These are phyloP conservation scores for Oryza meridionalis DNA, from an alignment of 176 grass and related monocot species.

Conservation along the genomic window DNA sequence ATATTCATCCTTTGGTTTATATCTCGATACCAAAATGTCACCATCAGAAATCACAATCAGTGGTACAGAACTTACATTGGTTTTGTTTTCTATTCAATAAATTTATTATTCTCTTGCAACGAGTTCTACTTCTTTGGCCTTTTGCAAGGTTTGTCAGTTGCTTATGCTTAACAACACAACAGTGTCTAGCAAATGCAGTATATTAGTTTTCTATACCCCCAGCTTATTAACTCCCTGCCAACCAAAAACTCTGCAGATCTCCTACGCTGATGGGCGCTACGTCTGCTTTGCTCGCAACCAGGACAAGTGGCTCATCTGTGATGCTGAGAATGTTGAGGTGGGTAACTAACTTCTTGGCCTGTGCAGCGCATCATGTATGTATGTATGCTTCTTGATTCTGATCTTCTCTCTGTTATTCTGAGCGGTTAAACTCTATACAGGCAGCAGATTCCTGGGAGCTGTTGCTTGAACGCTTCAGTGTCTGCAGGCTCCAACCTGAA, in stretches of 20 bases:
- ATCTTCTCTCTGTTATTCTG: background rate
- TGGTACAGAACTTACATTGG: background rate
- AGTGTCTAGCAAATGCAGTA: no score
- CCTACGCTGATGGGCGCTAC: slow-evolving; percentile 5
- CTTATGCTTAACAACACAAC: no score
- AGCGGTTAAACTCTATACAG: slow-evolving; percentile 6
- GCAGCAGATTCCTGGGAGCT: slow-evolving; percentile 20
- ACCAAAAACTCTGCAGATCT: slow-evolving; percentile 30
- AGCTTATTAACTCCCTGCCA: slow-evolving; percentile 6
- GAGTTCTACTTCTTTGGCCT: no score
- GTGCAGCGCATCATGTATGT: no score
- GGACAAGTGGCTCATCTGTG: slow-evolving; percentile 38
- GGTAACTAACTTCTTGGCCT: no score
- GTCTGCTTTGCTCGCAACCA: slow-evolving; percentile 27
- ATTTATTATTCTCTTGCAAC: background rate
- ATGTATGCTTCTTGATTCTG: background rate
- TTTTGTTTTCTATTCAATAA: background rate
- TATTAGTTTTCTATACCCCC: no score
- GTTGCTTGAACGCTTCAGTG: slow-evolving; percentile 32
- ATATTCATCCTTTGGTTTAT: background rate
- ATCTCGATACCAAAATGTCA: background rate
- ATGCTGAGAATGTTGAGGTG: background rate
- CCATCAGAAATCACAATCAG: no score
- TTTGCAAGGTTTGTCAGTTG: no score
- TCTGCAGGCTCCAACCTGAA: slow-evolving; percentile 27